Percentiles rank a stretch among this genome's conserved stretches.
These are phyloP conservation scores for Punica granatum DNA, from an alignment of 345 rosid species.

Conservation along the genomic window DNA sequence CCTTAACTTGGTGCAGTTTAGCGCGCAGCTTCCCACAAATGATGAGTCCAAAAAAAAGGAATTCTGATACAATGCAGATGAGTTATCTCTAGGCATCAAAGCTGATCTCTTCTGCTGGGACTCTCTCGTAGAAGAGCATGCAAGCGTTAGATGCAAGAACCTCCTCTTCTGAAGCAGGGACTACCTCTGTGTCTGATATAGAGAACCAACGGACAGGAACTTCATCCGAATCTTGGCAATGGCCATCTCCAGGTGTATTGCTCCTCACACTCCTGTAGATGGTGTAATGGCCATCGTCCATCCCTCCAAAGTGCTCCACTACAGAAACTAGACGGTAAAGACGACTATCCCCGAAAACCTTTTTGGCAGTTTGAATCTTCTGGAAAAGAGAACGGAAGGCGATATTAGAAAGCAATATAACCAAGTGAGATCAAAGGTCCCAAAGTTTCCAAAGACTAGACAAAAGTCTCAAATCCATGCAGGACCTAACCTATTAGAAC, in stretches of 20 bases:
- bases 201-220: conserved; percentile 48
- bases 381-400: conserved; percentile 1
- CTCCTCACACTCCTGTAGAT: conserved; percentile 51
- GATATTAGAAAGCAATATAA: neutral
- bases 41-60: too few relatives aligned
- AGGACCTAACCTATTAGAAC: neutral
- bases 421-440: neutral
- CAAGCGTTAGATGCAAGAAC: conserved; percentile 80
- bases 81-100: neutral
- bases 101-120: conserved; percentile 2
- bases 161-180: conserved; percentile 49
- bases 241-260: conserved; percentile 13
- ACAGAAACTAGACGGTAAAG: conserved; percentile 59
- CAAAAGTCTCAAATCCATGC: neutral
- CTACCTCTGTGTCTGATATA: conserved; percentile 71
- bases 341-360: conserved; percentile 19
- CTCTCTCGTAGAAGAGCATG: conserved; percentile 76
- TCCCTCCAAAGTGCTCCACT: conserved; percentile 78
- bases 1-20: neutral
- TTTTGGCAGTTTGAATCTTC: conserved; percentile 14
- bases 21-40: neutral
- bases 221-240: conserved; percentile 13
- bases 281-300: conserved; percentile 78
- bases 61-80: neutral
- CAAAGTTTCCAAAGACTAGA: neutral